Evolutionary conservation across 352 stramenopile genomes (phyloP).

Genomic region (Phytopythium mirpurense): DNA sequence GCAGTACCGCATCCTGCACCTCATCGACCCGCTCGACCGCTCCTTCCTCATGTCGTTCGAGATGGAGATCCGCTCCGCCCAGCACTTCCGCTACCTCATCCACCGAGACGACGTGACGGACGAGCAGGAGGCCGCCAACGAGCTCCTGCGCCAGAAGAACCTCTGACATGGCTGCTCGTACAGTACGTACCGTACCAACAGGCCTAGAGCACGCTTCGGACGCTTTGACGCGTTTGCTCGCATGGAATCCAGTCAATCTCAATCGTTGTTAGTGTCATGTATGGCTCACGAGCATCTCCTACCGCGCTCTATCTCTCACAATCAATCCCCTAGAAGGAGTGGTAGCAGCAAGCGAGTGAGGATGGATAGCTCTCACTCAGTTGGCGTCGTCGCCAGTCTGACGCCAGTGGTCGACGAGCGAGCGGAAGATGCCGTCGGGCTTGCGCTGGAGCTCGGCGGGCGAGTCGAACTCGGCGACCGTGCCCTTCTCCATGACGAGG

Average conservation of each 20-base stretch:
- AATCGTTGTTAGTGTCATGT: too few relatives aligned
- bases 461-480: slow-evolving; percentile 87
- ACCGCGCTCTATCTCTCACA: too few relatives aligned
- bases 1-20: slow-evolving; percentile 67
- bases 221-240: too few relatives aligned
- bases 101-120: slow-evolving; percentile 46
- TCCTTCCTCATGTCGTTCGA: slow-evolving; percentile 63
- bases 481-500: slow-evolving; percentile 94
- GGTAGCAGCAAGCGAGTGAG: too few relatives aligned
- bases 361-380: too few relatives aligned
- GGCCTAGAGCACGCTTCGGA: too few relatives aligned
- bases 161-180: slow-evolving; percentile 16
- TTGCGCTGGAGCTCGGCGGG: slow-evolving; percentile 77
- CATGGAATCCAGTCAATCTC: too few relatives aligned
- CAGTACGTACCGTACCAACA: background rate
- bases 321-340: too few relatives aligned
- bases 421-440: slow-evolving; percentile 53
- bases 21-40: slow-evolving; percentile 59
- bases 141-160: slow-evolving; percentile 54
- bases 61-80: slow-evolving; percentile 62
- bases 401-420: slow-evolving; percentile 62
- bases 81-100: slow-evolving; percentile 68
- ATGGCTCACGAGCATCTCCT: too few relatives aligned
- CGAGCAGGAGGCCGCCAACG: slow-evolving; percentile 47
- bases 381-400: slow-evolving; percentile 27